These are phyloP conservation scores for Setaria viridis DNA, from an alignment of 202 grass and related monocot species.

Conservation along the genomic window DNA sequence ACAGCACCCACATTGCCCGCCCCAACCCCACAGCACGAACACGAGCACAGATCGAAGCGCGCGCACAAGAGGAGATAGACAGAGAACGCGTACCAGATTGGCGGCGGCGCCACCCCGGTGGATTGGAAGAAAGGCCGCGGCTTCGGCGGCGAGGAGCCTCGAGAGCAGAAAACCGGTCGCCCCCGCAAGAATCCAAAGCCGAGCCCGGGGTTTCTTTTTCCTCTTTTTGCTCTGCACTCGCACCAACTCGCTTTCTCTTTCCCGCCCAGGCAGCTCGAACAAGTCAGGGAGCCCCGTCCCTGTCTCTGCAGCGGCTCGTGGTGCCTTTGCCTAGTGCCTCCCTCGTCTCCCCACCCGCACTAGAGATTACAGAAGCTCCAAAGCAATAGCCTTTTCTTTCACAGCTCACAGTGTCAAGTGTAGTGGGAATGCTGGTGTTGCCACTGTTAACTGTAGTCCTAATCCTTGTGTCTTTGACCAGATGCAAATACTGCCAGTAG, in stretches of 20 bases:
- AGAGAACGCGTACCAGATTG: conserved; percentile 39
- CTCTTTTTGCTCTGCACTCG: not conserved
- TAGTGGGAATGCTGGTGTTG: not conserved
- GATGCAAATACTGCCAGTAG: not conserved
- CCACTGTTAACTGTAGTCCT: not conserved
- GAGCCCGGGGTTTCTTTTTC: not conserved
- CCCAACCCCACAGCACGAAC: not conserved
- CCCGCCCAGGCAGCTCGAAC: conserved; percentile 65
- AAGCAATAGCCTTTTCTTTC: not conserved
- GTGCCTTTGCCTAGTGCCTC: not conserved
- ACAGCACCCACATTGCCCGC: conserved; percentile 35
- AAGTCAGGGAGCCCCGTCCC: not conserved
- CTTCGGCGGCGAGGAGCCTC: not conserved
- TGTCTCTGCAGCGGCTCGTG: not conserved
- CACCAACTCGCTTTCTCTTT: conserved; percentile 39
- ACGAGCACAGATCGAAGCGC: conserved; percentile 21
- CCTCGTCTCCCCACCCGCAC: not conserved
- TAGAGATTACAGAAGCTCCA: not conserved
- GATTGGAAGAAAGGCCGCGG: conserved; percentile 29
- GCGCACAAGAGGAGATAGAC: not conserved
- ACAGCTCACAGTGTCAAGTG: not conserved
- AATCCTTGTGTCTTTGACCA: conserved; percentile 16
- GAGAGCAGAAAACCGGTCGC: conserved; percentile 22
- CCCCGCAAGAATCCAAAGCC: conserved; percentile 41
- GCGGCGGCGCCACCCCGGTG: not conserved